Base-by-base conservation (phyloP, 371 early-diverging fungal species). In the Mortierella sp. region DNA sequence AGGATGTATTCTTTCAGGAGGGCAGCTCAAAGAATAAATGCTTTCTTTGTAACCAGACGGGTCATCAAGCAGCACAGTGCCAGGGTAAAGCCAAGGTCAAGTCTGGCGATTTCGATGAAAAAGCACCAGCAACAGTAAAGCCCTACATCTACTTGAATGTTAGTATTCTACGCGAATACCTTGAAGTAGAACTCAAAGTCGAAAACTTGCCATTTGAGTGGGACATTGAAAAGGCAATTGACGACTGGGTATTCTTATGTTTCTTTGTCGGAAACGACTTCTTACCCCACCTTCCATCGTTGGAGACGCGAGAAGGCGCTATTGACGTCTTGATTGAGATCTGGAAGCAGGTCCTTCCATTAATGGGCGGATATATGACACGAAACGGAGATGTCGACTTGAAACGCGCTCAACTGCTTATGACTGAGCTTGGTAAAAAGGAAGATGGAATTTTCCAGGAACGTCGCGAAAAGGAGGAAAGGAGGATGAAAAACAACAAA, bases 201-300 rank as follows among this genome's bases (percentile, higher is more conserved):
- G 86, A 90, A 22, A 74, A 89, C 28, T 84, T 91, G 24, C 88
- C 89, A 11, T 92, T 95, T 73, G 84, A 83, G 16, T 97, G 92
- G 88, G 92, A 96, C 77, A 83, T 97, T 24, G 97, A 98, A 77
- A 90, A 97, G 36, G 97, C 99, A 0, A 92, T 99, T 69, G 98
- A 99, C 74, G 99, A 99, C 86, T 99, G 98, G 98, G 95, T 99
- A 22, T 98, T 99, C 72, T 83, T 99, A 80, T 98, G 97, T 81
- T 99, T 99, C 89, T 97, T 99, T 88, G 98, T 99, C 33, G 99
- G 99, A 70, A 99, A 99, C 86, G 99, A 99, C 88, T 99, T 99
- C 87, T 86, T 99, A 73, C 99, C 99, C 5, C 98, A 98, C 83
- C 83, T 99, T 62, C 99, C 99, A 0, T 97, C 97, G 19, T 88